Conservation (phyloP, 306 rosid genomes). For the Quercus cerris region DNA sequence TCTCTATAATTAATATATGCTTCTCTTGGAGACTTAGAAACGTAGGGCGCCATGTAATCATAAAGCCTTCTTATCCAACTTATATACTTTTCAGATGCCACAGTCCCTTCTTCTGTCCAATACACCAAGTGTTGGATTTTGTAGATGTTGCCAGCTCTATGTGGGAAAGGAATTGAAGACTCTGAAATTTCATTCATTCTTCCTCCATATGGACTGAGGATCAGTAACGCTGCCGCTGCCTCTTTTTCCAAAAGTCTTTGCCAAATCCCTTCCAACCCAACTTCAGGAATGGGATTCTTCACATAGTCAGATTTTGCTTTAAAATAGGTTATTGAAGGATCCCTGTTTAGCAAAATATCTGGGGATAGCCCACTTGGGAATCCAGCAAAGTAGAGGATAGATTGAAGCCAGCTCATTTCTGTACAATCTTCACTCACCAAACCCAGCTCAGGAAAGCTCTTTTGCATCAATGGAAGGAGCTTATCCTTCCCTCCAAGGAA, state of each 20-base stretch:
- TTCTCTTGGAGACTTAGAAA: background rate
- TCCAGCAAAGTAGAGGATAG: slow-evolving; percentile 6
- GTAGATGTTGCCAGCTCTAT: slow-evolving; percentile 14
- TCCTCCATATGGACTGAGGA: slow-evolving; percentile 12
- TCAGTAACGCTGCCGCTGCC: background rate
- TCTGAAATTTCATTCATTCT: slow-evolving; percentile 8
- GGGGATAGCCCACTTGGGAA: slow-evolving; percentile 1
- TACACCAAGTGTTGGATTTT: background rate
- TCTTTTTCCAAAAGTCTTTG: background rate
- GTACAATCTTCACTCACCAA: background rate
- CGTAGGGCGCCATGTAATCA: background rate
- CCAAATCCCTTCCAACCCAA: slow-evolving; percentile 16
- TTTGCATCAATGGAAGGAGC: slow-evolving; percentile 17
- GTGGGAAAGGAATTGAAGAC: slow-evolving; percentile 12
- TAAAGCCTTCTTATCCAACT: background rate
- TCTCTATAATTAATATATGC: background rate
- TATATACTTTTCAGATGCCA: background rate
- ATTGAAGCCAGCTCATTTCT: slow-evolving; percentile 29
- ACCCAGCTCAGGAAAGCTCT: slow-evolving; percentile 17
- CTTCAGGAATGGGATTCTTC: slow-evolving; percentile 11
- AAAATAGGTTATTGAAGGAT: background rate
- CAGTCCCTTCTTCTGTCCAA: slow-evolving; percentile 8
- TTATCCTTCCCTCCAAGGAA: slow-evolving; percentile 15
- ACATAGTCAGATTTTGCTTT: slow-evolving; percentile 36
- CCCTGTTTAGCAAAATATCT: slow-evolving; percentile 25